A percentile compares a stretch with the other conserved stretches of the same genome.
These are phyloP conservation scores for Aspergillus sclerotialis DNA, from an alignment of 2,329 filamentous ascomycete species.

Conservation along the genomic window DNA sequence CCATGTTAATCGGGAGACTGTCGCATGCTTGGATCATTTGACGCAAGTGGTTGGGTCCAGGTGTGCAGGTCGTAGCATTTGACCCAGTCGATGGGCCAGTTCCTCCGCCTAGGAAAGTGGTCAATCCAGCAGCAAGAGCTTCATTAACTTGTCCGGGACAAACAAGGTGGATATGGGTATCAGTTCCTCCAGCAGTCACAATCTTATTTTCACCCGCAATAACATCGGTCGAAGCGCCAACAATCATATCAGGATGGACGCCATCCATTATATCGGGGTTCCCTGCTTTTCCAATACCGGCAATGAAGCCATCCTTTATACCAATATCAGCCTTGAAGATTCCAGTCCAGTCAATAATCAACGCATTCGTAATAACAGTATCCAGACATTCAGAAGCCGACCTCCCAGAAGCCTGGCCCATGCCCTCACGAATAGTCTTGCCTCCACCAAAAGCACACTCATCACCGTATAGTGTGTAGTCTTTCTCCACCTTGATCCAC, in stretches of 20 bases:
- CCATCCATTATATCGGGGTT: slow-evolving; percentile 97
- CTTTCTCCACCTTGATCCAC: slow-evolving; percentile 84
- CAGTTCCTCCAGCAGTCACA: slow-evolving; percentile 81
- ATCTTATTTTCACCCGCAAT: slow-evolving; percentile 88
- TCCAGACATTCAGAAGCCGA: slow-evolving; percentile 68
- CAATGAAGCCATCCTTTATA: slow-evolving; percentile 78
- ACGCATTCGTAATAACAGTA: slow-evolving; percentile 78
- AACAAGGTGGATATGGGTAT: slow-evolving; percentile 90
- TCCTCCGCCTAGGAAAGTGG: slow-evolving; percentile 83
- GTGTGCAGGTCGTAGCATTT: slow-evolving; percentile 89
- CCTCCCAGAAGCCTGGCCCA: slow-evolving; percentile 83
- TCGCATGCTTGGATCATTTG: slow-evolving; percentile 90
- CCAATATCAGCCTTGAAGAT: slow-evolving; percentile 98
- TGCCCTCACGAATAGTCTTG: slow-evolving; percentile 88
- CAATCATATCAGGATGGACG: slow-evolving; percentile 68
- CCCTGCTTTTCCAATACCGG: slow-evolving; percentile 86
- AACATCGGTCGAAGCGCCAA: slow-evolving; percentile 85
- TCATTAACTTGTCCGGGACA: slow-evolving; percentile 88
- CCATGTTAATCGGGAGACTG: slow-evolving; percentile 72
- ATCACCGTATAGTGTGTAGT: slow-evolving; percentile 78
- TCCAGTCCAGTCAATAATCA: slow-evolving; percentile 84
- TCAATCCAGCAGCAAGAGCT: slow-evolving; percentile 76
- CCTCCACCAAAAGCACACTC: slow-evolving; percentile 94
- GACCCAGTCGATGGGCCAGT: slow-evolving; percentile 89
- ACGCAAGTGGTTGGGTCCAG: slow-evolving; percentile 71